Base-by-base conservation (phyloP, 75 land plant species). In the Chamaecyparis obtusa region DNA sequence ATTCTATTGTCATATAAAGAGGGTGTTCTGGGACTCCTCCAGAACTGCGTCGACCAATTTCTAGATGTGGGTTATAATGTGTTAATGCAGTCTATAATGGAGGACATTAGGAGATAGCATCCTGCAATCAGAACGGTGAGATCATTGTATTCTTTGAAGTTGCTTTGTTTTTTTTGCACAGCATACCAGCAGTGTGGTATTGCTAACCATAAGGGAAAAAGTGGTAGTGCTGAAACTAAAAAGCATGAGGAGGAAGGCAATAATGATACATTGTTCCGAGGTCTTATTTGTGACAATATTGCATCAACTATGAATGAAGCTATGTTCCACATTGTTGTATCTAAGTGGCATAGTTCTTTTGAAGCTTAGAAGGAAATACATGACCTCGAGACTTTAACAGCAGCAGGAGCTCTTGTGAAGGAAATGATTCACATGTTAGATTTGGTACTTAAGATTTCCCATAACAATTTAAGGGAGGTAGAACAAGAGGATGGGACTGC, bases 351-450 rank as follows among this genome's bases (percentile, higher is more conserved):
- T 48, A 19, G 89, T 46, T 90, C 92, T 87, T 93, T 92, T 88
- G 99, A 97, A 19, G 85, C 87, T 72, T 92, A 95, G 76, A 97
- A 98, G 87, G 90, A 88, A 84, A 92, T 94, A 64, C 87, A 91
- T 84, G 93, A 97, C 36, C 95, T 92, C 88, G 93, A 93, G 77
- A 93, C 93, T 84, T 85, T 95, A 35, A 92, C 96, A 74, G 86
- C 94, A 48, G 87, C 95, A n/a, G 96, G 96, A 85, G 89, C 96
- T 78, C 90, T 98, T 36, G 75, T 98, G 84, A 98, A 97, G 80
- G 92, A 88, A 46, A 95, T 98, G 99, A 94, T 98, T 87, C 91
- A 92, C 60, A 91, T 98, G 93, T 86, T 98, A 84, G 99, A 97
- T 92, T 81, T 93, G 84, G 95, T 97, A 41, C 93, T 98, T 2